Percentiles rank a stretch among this genome's conserved stretches.
Evolutionary conservation across 2,329 filamentous ascomycete species (phyloP).

Genomic region (Chaetoscypha palmicola): DNA sequence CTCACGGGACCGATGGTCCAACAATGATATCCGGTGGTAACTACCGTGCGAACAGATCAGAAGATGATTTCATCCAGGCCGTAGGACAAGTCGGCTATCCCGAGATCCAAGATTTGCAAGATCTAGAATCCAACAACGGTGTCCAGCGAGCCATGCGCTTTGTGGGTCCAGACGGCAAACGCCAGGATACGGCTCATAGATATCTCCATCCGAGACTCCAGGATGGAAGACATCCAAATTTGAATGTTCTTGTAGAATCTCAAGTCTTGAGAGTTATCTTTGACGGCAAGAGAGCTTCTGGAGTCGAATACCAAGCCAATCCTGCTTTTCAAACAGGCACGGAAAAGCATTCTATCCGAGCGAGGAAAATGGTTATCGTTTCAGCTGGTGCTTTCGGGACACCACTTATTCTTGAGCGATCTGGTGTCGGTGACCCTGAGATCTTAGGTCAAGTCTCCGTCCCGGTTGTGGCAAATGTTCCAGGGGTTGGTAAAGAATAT

Average conservation of each 20-base stretch:
- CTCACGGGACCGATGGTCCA: conserved; percentile 47
- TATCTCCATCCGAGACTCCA: conserved; percentile 45
- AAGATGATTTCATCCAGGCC: conserved; percentile 44
- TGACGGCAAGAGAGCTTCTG: conserved; percentile 24
- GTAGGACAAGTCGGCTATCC: conserved; percentile 40
- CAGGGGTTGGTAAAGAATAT: conserved; percentile 45
- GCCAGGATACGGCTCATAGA: conserved; percentile 46
- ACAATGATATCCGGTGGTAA: conserved; percentile 45
- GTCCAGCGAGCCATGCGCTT: conserved; percentile 39
- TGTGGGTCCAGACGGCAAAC: conserved; percentile 40
- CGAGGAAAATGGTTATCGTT: conserved; percentile 45
- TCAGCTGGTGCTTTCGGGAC: conserved; percentile 30
- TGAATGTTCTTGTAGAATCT: conserved; percentile 49
- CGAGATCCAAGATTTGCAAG: conserved; percentile 44
- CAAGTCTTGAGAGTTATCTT: conserved; percentile 48
- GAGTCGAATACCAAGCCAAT: conserved; percentile 46
- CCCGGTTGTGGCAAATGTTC: conserved; percentile 37
- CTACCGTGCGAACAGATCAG: conserved; percentile 32
- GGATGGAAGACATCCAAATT: conserved; percentile 42
- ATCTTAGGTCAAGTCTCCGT: conserved; percentile 40
- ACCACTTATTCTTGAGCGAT: conserved; percentile 48
- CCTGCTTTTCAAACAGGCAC: conserved; percentile 27
- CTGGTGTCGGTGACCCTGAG: conserved; percentile 45
- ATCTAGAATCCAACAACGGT: conserved; percentile 33
- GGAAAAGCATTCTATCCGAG: conserved; percentile 19